A percentile compares a stretch with the other conserved stretches of the same genome.
These are phyloP conservation scores for Pistacia atlantica DNA, from an alignment of 345 rosid genomes.

Conservation along the genomic window DNA sequence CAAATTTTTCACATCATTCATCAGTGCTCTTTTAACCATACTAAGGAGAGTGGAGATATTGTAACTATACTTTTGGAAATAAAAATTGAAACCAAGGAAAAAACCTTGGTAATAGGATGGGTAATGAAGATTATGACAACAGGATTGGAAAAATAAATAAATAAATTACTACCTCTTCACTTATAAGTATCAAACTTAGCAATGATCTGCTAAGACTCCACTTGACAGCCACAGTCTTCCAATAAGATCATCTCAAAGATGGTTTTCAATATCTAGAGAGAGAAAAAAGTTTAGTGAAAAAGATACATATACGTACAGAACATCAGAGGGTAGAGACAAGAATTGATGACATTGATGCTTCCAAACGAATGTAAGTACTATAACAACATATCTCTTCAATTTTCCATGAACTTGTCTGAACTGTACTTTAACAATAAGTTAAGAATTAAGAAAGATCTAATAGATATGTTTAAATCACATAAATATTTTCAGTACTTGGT, in stretches of 20 bases:
- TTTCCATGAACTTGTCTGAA: not conserved
- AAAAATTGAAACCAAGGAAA: not conserved
- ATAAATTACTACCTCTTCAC: constrained; percentile 5
- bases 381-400: not conserved
- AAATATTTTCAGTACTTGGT: not conserved
- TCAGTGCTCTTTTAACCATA: too few species aligned
- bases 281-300: not conserved
- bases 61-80: not conserved
- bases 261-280: constrained; percentile 3
- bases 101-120: not conserved
- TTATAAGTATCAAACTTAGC: not conserved
- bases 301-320: not conserved
- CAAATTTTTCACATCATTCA: too few species aligned
- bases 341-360: not conserved
- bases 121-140: not conserved
- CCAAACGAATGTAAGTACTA: not conserved
- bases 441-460: not conserved
- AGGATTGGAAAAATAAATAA: not conserved
- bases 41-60: not conserved
- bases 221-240: constrained; percentile 4
- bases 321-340: not conserved
- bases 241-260: constrained; percentile 1
- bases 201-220: constrained; percentile 12
- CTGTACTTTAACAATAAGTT: not conserved
- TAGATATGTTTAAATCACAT: not conserved